Percentiles rank a stretch among this genome's conserved stretches.
These are phyloP conservation scores for Chlamydomonas eustigma DNA, from an alignment of 139 green algal species.

Conservation along the genomic window DNA sequence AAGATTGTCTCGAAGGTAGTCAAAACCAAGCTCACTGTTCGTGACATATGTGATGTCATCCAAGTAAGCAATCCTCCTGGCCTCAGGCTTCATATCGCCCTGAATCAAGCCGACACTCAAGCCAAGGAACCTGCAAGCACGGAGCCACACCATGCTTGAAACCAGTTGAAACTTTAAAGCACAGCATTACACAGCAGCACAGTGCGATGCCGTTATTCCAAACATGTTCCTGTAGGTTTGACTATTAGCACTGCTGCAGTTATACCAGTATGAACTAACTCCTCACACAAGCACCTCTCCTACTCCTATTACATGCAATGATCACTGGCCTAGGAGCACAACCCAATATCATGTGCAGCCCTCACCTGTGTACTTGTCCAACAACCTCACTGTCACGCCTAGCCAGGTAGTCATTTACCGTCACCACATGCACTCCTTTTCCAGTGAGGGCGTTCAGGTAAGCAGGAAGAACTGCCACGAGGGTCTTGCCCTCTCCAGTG, in stretches of 20 bases:
- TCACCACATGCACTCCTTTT: constrained; percentile 83
- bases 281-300: no score
- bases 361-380: constrained; percentile 68
- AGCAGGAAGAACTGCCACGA: constrained; percentile 81
- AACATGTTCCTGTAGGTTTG: no score
- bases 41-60: constrained; percentile 86
- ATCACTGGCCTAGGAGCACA: no score
- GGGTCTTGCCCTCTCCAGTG: constrained; percentile 95
- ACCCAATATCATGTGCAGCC: no score
- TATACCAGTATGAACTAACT: no score
- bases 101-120: constrained; percentile 86
- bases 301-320: no score
- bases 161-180: no score
- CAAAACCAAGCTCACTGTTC: constrained; percentile 71
- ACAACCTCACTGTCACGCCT: constrained; percentile 88
- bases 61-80: constrained; percentile 57
- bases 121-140: constrained; percentile 91
- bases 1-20: constrained; percentile 83
- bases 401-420: constrained; percentile 94
- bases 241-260: no score
- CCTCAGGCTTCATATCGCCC: constrained; percentile 63
- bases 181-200: no score
- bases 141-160: no score
- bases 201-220: no score
- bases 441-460: constrained; percentile 68